Evolutionary conservation across 2,329 filamentous ascomycete species (phyloP).

Genomic region (Aspergillus pseudoviridinutans): DNA sequence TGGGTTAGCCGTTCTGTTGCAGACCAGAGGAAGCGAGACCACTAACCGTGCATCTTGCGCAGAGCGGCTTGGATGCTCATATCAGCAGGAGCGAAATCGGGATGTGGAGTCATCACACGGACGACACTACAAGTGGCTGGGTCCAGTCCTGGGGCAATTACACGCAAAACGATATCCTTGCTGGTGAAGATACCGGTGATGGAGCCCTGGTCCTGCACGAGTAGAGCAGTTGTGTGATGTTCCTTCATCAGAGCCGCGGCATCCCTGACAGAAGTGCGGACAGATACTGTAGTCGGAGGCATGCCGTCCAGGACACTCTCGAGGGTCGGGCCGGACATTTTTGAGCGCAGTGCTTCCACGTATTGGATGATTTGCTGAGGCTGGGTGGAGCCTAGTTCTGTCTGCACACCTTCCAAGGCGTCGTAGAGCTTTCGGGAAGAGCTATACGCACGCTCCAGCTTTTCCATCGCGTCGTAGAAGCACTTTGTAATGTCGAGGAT

Average conservation of each 20-base stretch:
- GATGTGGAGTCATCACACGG: conserved; percentile 97
- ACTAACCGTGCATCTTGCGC: conserved; percentile 96
- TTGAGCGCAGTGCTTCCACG: conserved; percentile 87
- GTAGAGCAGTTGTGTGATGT: conserved; percentile 92
- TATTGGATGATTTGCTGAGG: conserved; percentile 99
- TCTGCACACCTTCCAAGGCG: conserved; percentile 94
- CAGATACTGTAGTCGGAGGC: conserved; percentile 90
- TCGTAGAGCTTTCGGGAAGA: conserved; percentile 98
- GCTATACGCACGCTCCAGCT: conserved; percentile 93
- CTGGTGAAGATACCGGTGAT: conserved; percentile 99
- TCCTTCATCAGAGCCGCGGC: conserved; percentile 97
- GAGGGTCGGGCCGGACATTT: conserved; percentile 97
- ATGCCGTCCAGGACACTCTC: conserved; percentile 90
- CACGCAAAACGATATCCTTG: conserved; percentile 96
- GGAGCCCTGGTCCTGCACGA: conserved; percentile 93
- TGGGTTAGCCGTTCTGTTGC: background rate
- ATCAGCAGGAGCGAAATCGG: conserved; percentile 96
- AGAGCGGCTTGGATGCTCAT: conserved; percentile 99
- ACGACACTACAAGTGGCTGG: conserved; percentile 95
- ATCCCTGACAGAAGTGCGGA: conserved; percentile 93
- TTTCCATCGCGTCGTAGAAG: conserved; percentile 99
- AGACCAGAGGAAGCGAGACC: background rate
- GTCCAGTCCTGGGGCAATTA: conserved; percentile 94
- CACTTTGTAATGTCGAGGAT: conserved; percentile 99
- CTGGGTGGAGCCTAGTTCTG: conserved; percentile 90